Conservation (phyloP, 148 eudicot genomes). For the Camellia japonica region DNA sequence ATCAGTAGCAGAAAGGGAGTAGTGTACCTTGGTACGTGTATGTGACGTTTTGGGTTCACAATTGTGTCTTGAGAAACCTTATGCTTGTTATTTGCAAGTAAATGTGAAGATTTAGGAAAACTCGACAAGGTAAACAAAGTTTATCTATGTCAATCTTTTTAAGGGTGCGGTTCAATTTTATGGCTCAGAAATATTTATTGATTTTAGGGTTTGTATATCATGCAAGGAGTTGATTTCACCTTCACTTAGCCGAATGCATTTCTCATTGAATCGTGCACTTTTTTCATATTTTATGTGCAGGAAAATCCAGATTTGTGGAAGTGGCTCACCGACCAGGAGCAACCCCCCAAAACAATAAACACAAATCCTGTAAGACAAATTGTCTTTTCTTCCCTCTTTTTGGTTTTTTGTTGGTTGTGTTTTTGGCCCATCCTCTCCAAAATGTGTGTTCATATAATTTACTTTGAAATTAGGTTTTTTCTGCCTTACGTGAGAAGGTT, state of each 20-base stretch:
- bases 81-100: no score
- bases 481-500: constrained; percentile 62
- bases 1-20: no score
- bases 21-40: no score
- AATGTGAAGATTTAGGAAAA: no score
- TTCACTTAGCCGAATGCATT: not conserved
- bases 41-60: no score
- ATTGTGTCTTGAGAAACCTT: no score
- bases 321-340: constrained; percentile 82
- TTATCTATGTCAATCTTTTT: not conserved
- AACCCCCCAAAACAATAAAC: constrained; percentile 65
- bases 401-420: not conserved
- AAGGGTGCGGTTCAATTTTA: not conserved
- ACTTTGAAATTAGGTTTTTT: constrained; percentile 49
- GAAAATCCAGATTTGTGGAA: constrained; percentile 91
- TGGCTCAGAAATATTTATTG: no score
- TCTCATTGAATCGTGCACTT: no score
- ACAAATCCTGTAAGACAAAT: constrained; percentile 58
- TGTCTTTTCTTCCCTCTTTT: not conserved
- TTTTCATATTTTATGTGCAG: constrained; percentile 30
- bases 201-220: no score
- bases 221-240: not conserved
- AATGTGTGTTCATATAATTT: not conserved
- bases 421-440: not conserved
- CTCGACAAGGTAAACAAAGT: no score